Evolutionary conservation across 768 basidiomycete genomes (phyloP), one percentile per base, ranked within the genome.

Genomic region (Russula dissimulans): DNA sequence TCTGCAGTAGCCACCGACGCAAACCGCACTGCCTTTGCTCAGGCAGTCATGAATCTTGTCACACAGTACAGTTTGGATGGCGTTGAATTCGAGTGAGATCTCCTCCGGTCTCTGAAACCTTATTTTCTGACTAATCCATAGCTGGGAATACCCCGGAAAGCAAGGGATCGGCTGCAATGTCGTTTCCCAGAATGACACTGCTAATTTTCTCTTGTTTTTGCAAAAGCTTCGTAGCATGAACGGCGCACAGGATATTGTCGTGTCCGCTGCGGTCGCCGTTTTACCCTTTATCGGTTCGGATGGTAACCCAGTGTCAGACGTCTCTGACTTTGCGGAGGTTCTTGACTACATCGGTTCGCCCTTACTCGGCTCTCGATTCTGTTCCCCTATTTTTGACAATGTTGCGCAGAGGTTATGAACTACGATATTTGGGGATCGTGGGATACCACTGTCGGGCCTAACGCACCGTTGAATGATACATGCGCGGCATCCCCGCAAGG

Each of bases 391-490:
- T n/a, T 44, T 53, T 49, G 11, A 44, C 0, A 14, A 0, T 15
- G 10, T 38, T 26, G 4, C 10, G 6, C 43, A 61, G 60, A 61
- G 14, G 15, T 66, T 12, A 64, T 66, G 63, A 59, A 64, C 45
- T 66, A 61, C 43, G 65, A 64, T 44, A 12, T 66, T 31, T 66
- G 56, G 56, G 65, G 65, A 22, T 11, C 49, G 5, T 66, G 43
- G 44, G 51, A 47, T 8, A 0, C 32, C 1, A 11, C 43, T 18
- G 59, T 57, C 3, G 65, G 65, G 14, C 65, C 62, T 10, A 66
- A 66, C 26, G 43, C 56, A 12, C 65, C 65, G 9, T 60, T 66
- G 34, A n/a, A 63, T 36, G 65, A 64, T 31, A n/a, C 59, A 18
- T 64, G 65, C 41, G 44, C 59, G 12, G 15, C 55, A 7, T 0